A percentile compares a stretch with the other conserved stretches of the same genome.
These are phyloP conservation scores for Sapria himalayana DNA, from an alignment of 345 rosid species.

Conservation along the genomic window DNA sequence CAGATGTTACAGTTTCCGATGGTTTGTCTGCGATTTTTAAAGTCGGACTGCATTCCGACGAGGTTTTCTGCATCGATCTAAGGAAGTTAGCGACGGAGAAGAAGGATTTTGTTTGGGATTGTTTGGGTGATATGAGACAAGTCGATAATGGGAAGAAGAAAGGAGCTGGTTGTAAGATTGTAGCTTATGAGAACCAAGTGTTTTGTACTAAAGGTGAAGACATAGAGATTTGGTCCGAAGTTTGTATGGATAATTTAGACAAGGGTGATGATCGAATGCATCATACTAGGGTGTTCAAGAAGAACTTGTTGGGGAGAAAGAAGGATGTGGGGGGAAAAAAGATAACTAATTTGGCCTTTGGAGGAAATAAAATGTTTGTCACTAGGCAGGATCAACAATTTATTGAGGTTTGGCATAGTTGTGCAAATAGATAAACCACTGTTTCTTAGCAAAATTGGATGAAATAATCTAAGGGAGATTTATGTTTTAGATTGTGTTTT, in stretches of 20 bases:
- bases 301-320: slow-evolving; percentile 38
- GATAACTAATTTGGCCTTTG: slow-evolving; percentile 51
- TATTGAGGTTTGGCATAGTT: slow-evolving; percentile 83
- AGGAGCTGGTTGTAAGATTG: slow-evolving; percentile 60
- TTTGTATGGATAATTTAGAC: slow-evolving; percentile 20
- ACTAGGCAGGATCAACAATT: slow-evolving; percentile 49
- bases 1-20: slow-evolving; percentile 63
- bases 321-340: slow-evolving; percentile 33
- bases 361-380: slow-evolving; percentile 70
- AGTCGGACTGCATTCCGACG: slow-evolving; percentile 60
- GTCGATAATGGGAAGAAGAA: slow-evolving; percentile 44
- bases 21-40: slow-evolving; percentile 42
- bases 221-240: slow-evolving; percentile 74
- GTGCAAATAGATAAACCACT: slow-evolving; percentile 10
- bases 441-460: too few relatives aligned
- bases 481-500: too few relatives aligned
- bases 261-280: slow-evolving; percentile 19
- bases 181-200: slow-evolving; percentile 61
- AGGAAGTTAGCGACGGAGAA: slow-evolving; percentile 30
- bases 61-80: slow-evolving; percentile 41
- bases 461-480: too few relatives aligned
- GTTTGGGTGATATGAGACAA: slow-evolving; percentile 41
- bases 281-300: slow-evolving; percentile 41
- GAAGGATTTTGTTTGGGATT: slow-evolving; percentile 26
- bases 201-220: slow-evolving; percentile 51